Base-by-base conservation (phyloP, 345 rosid species). In the Eucalyptus caleyi region DNA sequence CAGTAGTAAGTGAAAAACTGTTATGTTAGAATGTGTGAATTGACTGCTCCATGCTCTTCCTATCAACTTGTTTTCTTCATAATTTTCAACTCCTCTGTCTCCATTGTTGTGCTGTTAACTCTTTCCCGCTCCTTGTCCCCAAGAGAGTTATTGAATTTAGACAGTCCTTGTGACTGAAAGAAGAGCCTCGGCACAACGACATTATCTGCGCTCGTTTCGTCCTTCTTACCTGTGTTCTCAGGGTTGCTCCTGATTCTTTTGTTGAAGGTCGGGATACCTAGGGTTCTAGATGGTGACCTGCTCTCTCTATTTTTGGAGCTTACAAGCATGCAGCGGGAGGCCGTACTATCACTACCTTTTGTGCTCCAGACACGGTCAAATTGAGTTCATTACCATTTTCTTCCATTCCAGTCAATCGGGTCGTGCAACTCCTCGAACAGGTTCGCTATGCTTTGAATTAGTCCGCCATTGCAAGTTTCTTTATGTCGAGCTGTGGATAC, bases 281-380 rank as follows among this genome's bases (percentile, higher is more conserved):
- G 94, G 94, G 94, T 98, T 37, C 96, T 98, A 32, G 99, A 98
- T 18, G 99, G 99, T 34, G 99, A 98, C 90, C 92, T 98, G 97
- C 95, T 98, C 87, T 92, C 96, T 67, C 99, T 96, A 90, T 98
- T 98, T 94, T 92, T 98, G 95, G 99, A 98, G 94, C 98, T 98
- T 88, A 97, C 99, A 85, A 95, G 94, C 90, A 89, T 91, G 87
- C 97, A 98, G 87, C 99, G 96, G 89, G 98, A 96, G 87, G 97
- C 95, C 30, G 93, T 98, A 86, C 87, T 98, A 47, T 91, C 96
- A 7, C 90, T 92, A 85, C 94, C 97, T 60, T 91, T 69, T 89
- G 91, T 59, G 88, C 94, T 19, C 87, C 91, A 23, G 95, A 93
- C 87, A 89, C 95, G 44, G 88, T 88, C 27, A 97, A 96, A 93